Evolutionary conservation across 306 rosid genomes (phyloP).

Genomic region (Carpinus viminea): DNA sequence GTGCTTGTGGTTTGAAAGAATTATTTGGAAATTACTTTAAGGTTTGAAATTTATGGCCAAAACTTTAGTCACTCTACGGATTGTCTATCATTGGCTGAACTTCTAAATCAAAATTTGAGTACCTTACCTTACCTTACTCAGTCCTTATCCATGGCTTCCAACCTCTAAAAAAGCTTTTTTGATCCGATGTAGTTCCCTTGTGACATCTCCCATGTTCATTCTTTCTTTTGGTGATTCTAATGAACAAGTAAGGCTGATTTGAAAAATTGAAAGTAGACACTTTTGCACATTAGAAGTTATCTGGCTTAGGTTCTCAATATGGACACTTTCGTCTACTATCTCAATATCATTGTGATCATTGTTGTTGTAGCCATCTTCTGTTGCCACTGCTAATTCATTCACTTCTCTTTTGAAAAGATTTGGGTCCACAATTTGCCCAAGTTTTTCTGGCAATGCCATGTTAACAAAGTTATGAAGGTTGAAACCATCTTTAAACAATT

Average conservation of each 20-base stretch:
- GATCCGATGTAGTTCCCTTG: constrained; percentile 13
- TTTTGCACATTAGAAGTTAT: constrained; percentile 1
- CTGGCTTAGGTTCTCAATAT: not conserved
- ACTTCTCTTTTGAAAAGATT: constrained; percentile 23
- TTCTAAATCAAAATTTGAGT: not conserved
- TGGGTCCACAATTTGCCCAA: constrained; percentile 34
- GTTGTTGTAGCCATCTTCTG: not conserved
- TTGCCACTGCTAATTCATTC: not conserved
- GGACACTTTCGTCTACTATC: not conserved
- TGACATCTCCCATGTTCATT: constrained; percentile 30
- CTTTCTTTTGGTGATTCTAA: constrained; percentile 31
- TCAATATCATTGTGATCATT: not conserved
- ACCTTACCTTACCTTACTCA: not conserved
- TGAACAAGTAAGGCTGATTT: constrained; percentile 34
- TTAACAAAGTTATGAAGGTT: constrained; percentile 30
- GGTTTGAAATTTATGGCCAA: too few species aligned
- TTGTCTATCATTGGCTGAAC: not conserved
- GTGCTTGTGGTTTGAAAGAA: too few species aligned
- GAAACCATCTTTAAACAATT: constrained; percentile 30
- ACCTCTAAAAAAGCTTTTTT: constrained; percentile 1
- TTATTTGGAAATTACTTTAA: too few species aligned
- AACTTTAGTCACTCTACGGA: not conserved
- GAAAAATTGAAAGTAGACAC: constrained; percentile 22
- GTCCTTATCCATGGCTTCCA: not conserved
- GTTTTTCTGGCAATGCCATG: constrained; percentile 25